A percentile compares a stretch with the other conserved stretches of the same genome.
These are phyloP conservation scores for Tinospora cordifolia DNA, from an alignment of 164 flowering plant species.

Conservation along the genomic window DNA sequence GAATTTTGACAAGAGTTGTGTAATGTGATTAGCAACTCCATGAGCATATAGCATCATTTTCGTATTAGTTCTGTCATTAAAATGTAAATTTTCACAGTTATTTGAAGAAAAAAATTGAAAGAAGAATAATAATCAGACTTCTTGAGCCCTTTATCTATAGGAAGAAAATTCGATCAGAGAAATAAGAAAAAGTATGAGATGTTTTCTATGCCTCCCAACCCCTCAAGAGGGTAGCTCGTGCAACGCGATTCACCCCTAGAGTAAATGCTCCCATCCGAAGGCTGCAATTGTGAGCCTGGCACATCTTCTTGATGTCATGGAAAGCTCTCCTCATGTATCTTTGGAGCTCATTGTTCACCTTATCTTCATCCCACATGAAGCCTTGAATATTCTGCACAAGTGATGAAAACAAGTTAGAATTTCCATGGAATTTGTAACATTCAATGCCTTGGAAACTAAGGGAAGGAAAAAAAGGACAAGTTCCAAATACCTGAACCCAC, in stretches of 20 bases:
- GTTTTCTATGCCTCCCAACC: slow-evolving; percentile 79
- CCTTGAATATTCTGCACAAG: slow-evolving; percentile 85
- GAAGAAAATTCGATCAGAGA: neutral
- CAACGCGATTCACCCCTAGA: slow-evolving; percentile 79
- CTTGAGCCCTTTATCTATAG: neutral
- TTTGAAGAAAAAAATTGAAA: neutral
- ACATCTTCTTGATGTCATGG: slow-evolving; percentile 59
- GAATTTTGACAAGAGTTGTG: neutral
- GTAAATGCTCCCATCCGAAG: slow-evolving; percentile 96
- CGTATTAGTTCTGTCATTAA: neutral
- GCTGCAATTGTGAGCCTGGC: slow-evolving; percentile 61
- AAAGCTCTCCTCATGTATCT: slow-evolving; percentile 76
- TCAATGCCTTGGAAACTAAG: neutral
- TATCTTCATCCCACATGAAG: slow-evolving; percentile 93
- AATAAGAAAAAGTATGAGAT: neutral
- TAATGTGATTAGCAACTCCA: neutral
- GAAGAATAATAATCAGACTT: neutral
- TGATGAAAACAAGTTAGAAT: neutral
- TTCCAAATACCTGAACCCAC: slow-evolving; percentile 59
- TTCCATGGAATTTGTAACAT: neutral
- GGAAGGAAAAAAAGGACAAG: neutral
- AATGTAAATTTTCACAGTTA: neutral
- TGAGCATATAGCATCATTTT: neutral
- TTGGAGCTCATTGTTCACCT: slow-evolving; percentile 61
- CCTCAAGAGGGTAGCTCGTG: slow-evolving; percentile 65